phyloP scores from a whole-genome alignment of 495 filamentous ascomycete genomes.

The Neurospora intermedia region DNA sequence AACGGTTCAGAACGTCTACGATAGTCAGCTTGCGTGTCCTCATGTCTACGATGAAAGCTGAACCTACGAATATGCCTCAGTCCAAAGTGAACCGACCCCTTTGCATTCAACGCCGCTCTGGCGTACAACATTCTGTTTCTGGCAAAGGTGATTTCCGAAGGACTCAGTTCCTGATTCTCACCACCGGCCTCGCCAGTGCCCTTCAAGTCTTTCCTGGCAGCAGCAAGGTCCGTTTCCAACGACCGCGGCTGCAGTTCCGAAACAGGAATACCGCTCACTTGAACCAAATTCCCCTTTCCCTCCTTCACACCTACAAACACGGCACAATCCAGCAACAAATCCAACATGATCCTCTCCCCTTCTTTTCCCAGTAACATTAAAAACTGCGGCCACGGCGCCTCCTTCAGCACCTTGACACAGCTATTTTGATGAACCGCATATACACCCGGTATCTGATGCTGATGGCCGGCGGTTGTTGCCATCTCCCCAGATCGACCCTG shows the following conservation, averaged over 20 bases:
- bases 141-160: constrained; percentile 62
- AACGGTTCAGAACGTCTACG: constrained; percentile 78
- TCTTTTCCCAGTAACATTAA: constrained; percentile 60
- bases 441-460: constrained; percentile 36
- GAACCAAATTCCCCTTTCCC: constrained; percentile 52
- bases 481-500: not conserved
- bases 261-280: constrained; percentile 58
- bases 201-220: constrained; percentile 4
- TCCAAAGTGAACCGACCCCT: constrained; percentile 59
- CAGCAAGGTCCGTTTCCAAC: not conserved
- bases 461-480: not conserved
- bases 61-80: constrained; percentile 61
- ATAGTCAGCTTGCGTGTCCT: not conserved
- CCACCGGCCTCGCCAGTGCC: not conserved
- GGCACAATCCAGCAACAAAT: constrained; percentile 66
- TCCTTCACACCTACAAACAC: constrained; percentile 58
- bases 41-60: too few relatives aligned
- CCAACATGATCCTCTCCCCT: constrained; percentile 74
- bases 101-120: constrained; percentile 53
- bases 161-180: constrained; percentile 18
- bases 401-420: constrained; percentile 59
- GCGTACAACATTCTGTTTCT: constrained; percentile 84
- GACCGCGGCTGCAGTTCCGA: constrained; percentile 22
- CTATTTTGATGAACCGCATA: constrained; percentile 51
- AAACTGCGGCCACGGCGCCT: constrained; percentile 59